phyloP scores from a whole-genome alignment of 2,329 filamentous ascomycete species.

The Colletotrichum sp. region DNA sequence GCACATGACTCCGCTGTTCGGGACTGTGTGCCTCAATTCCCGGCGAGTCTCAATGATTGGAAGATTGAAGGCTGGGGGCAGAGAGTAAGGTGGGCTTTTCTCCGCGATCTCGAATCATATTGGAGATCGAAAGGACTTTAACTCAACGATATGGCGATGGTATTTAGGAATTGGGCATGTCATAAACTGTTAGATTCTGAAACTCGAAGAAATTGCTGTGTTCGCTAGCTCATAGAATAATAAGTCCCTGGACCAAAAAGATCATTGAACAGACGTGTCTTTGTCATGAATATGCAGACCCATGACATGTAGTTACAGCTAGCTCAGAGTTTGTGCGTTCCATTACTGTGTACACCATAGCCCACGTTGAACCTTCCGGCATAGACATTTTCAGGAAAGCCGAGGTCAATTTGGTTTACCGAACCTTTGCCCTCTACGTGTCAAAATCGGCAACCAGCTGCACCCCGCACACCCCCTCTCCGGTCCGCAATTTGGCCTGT shows the following conservation, averaged over 20 bases:
- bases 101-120: conserved; percentile 23
- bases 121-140: neutral
- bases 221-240: neutral
- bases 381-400: neutral
- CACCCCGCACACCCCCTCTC: neutral
- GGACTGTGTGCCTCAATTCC: conserved; percentile 27
- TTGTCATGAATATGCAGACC: neutral
- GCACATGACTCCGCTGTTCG: conserved; percentile 28
- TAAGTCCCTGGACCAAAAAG: neutral
- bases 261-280: neutral
- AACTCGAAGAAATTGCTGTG: neutral
- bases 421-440: neutral
- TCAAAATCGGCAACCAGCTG: neutral
- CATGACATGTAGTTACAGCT: neutral
- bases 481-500: neutral
- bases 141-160: neutral
- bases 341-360: neutral
- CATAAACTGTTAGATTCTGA: neutral
- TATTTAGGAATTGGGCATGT: neutral
- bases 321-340: neutral
- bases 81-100: conserved; percentile 24
- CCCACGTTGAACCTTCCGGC: neutral
- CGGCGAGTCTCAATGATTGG: conserved; percentile 26
- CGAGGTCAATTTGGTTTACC: neutral
- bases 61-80: conserved; percentile 26